Evolutionary conservation across 495 filamentous ascomycete species (phyloP).

Genomic region (Hypoxylon cercidicola): DNA sequence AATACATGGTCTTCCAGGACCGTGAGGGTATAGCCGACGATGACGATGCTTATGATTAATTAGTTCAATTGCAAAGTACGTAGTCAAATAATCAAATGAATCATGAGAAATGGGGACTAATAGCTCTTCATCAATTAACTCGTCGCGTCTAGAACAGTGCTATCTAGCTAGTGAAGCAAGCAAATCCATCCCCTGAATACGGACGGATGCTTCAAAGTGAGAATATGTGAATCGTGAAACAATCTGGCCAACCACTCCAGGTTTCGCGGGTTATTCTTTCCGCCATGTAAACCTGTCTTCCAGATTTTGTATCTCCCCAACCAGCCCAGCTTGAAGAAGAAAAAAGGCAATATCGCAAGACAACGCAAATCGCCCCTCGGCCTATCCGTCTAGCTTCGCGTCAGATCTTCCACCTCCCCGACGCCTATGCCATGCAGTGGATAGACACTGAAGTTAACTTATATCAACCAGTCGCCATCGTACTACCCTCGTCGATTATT

Average conservation of each 20-base stretch:
- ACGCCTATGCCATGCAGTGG: neutral
- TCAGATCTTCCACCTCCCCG: neutral
- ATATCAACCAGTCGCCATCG: neutral
- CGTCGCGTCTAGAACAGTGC: neutral
- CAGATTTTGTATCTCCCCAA: no score
- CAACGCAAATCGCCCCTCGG: neutral
- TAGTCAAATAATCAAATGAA: neutral
- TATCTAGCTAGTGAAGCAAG: neutral
- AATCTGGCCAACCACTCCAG: no score
- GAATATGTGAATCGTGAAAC: no score
- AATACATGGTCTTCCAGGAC: constrained; percentile 75
- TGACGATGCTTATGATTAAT: constrained; percentile 50
- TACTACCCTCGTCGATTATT: neutral
- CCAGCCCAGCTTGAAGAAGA: no score
- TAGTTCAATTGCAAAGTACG: neutral
- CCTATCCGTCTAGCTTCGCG: neutral
- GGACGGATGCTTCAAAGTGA: no score
- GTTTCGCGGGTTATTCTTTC: no score
- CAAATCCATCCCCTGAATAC: no score
- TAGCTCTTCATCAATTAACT: neutral
- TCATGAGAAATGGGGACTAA: neutral
- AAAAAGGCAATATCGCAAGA: neutral
- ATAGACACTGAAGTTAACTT: neutral
- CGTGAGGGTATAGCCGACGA: constrained; percentile 61
- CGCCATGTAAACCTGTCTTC: neutral